Evolutionary conservation across 1,139 yeast species (phyloP), one percentile per base, ranked within the genome.

Genomic region (Saccharomyces hybrid): DNA sequence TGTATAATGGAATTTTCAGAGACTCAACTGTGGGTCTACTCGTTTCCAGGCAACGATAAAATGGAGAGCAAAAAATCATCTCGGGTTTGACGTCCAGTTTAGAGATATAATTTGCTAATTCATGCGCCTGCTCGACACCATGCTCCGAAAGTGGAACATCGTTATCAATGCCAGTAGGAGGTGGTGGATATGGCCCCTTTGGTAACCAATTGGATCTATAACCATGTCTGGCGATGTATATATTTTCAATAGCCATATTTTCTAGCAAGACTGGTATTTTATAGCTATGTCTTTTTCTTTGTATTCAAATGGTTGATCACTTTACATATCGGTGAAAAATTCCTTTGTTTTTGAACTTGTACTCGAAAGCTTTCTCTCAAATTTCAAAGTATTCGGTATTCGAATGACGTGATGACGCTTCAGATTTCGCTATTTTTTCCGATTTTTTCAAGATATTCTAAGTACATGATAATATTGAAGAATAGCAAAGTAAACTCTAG

Each of bases 1-100:
- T 70, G 29, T 73, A 76, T 11, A 87, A 77, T n/a, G 81, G 79
- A 46, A 83, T 65, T 9, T 74, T 79, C 20, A 85, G 70, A 49
- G 69, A 69, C 38, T 78, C 74, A 2, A 91, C 82, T n/a, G 82
- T 73, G 2, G 91, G 88, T 49, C 80, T 77, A 4, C 86, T 80
- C 0, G 97, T 90, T 68, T 91, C 91, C 16, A 90, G 74, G 67
- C 98, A 91, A 57, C 98, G 74, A 68, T 88, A 89, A 68, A 89
- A 91, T 0, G 97, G 97, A 2, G 96, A 88, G 2, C 84, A 75
- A 61, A 85, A 74, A 29, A 88, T 78, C 52, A 83, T 73, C 56
- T 83, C 81, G 1, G 90, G 86, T 53, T 73, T 75, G 28, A 81
- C 79, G 2, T 72, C 68, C 14, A 80, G 64, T 2, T 70, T 65